These are phyloP conservation scores for Histomonas meleagridis DNA, from an alignment of 208 protist species.

Conservation along the genomic window DNA sequence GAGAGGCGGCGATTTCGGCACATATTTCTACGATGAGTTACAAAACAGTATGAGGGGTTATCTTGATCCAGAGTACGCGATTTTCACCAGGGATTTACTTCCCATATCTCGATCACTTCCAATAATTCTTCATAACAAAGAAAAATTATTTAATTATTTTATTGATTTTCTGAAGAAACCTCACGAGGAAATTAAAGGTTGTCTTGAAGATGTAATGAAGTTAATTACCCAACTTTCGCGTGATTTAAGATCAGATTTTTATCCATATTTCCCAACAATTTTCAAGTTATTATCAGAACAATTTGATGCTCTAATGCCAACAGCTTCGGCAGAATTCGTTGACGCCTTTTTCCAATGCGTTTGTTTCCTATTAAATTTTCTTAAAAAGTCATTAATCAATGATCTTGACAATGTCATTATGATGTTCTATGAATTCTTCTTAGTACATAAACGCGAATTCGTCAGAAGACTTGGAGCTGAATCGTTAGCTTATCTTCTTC, in stretches of 20 bases:
- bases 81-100: neutral
- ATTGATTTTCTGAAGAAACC: neutral
- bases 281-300: neutral
- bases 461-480: neutral
- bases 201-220: neutral
- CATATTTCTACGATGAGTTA: neutral
- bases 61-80: neutral
- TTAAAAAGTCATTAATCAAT: neutral
- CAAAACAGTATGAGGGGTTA: neutral
- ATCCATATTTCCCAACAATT: constrained; percentile 6
- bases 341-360: neutral
- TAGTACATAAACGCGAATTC: neutral
- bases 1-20: neutral
- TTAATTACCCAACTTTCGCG: neutral
- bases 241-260: constrained; percentile 8
- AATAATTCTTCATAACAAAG: constrained; percentile 13
- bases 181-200: neutral
- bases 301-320: neutral
- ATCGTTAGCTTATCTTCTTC: neutral
- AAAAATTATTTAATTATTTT: neutral
- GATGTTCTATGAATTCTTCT: neutral
- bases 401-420: neutral
- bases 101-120: neutral
- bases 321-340: too few species aligned
- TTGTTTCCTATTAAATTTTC: neutral